Conservation (phyloP, 371 early-diverging fungal species). For the Mortierella sp. region DNA sequence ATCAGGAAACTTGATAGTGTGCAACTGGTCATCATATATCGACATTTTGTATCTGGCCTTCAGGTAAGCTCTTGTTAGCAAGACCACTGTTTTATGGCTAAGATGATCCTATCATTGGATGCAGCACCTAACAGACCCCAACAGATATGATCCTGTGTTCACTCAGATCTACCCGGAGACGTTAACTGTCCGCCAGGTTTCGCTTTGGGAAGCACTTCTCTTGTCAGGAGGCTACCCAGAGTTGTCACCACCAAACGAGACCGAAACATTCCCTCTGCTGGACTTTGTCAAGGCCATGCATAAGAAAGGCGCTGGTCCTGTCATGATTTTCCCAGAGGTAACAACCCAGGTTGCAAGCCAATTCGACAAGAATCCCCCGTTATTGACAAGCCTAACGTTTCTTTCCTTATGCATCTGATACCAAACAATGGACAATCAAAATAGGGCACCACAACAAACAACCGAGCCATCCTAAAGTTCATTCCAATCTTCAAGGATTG, state of each 20-base stretch:
- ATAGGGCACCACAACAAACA: constrained; percentile 90
- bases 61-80: constrained; percentile 60
- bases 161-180: constrained; percentile 70
- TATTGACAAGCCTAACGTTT: neutral
- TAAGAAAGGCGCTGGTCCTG: constrained; percentile 67
- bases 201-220: constrained; percentile 72
- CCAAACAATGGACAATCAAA: neutral
- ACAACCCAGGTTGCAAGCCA: neutral
- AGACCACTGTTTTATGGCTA: neutral
- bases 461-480: constrained; percentile 84
- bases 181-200: constrained; percentile 64
- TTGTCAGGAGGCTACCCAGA: constrained; percentile 62
- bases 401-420: neutral
- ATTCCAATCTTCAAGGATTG: constrained; percentile 74
- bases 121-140: neutral
- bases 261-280: constrained; percentile 58
- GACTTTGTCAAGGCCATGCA: constrained; percentile 68
- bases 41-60: constrained; percentile 84
- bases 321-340: constrained; percentile 88
- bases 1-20: constrained; percentile 79
- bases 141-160: constrained; percentile 79
- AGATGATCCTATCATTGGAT: neutral
- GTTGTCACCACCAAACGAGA: constrained; percentile 51
- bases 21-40: constrained; percentile 89
- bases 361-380: neutral